These are phyloP conservation scores for Tylopilus sp. DNA, from an alignment of 768 basidiomycete genomes.

Conservation along the genomic window DNA sequence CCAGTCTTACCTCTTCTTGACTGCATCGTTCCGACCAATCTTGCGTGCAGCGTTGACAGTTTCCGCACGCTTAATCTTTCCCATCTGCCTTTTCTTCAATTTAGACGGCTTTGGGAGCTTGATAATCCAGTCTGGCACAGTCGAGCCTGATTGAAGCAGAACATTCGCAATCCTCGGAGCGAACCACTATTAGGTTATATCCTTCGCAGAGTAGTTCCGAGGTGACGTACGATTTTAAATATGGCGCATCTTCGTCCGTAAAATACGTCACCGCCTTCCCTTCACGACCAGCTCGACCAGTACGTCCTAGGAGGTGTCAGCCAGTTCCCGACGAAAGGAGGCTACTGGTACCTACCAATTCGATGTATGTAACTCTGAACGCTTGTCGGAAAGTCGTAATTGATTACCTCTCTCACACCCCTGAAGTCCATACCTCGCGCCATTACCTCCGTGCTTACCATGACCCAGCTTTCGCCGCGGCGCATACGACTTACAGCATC, in stretches of 20 bases:
- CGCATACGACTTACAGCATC: slow-evolving; percentile 83
- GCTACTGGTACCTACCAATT: slow-evolving; percentile 55
- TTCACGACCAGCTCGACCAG: slow-evolving; percentile 88
- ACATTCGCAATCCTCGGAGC: slow-evolving; percentile 84
- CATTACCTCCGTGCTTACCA: slow-evolving; percentile 97
- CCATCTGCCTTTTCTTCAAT: slow-evolving; percentile 81
- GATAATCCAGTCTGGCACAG: slow-evolving; percentile 93
- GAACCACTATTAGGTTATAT: slow-evolving; percentile 6
- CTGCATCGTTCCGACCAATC: slow-evolving; percentile 65
- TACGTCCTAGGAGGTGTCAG: slow-evolving; percentile 60
- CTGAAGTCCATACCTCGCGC: slow-evolving; percentile 98
- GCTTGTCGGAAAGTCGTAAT: slow-evolving; percentile 95
- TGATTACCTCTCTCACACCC: slow-evolving; percentile 90
- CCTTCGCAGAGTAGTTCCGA: not conserved
- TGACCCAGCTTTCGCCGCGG: slow-evolving; percentile 87
- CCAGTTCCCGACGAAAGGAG: not conserved
- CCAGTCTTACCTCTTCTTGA: slow-evolving; percentile 63
- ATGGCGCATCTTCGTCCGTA: slow-evolving; percentile 89
- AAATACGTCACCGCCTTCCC: slow-evolving; percentile 96
- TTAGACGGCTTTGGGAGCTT: slow-evolving; percentile 92
- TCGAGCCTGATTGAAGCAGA: slow-evolving; percentile 86
- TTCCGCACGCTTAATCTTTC: slow-evolving; percentile 77
- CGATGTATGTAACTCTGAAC: slow-evolving; percentile 96
- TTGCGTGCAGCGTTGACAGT: slow-evolving; percentile 66
- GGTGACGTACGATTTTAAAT: slow-evolving; percentile 76